Percentiles rank a stretch among this genome's conserved stretches.
phyloP scores from a whole-genome alignment of 1,284 basidiomycete genomes.

The Vanrija sp. region DNA sequence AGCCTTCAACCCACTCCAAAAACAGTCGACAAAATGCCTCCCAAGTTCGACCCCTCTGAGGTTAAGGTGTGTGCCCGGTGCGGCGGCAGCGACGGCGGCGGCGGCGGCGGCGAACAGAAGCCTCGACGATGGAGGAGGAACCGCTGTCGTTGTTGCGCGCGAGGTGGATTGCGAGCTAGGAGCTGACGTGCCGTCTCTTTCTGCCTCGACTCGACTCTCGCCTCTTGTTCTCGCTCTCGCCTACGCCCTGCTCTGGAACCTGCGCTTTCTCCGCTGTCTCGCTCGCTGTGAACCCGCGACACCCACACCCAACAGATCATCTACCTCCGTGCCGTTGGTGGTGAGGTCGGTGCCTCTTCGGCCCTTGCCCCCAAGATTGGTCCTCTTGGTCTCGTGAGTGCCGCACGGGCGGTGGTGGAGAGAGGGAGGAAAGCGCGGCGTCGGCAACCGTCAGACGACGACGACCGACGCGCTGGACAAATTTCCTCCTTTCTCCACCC shows the following conservation, averaged over 20 bases:
- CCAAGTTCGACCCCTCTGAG: slow-evolving; percentile 51
- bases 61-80: slow-evolving; percentile 13
- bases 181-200: neutral
- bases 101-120: neutral
- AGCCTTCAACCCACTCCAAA: slow-evolving; percentile 1
- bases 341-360: slow-evolving; percentile 99
- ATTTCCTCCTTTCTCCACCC: neutral
- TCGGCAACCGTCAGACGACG: neutral
- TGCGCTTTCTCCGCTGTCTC: neutral
- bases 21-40: slow-evolving; percentile 38
- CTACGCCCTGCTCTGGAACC: neutral
- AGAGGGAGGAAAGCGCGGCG: neutral
- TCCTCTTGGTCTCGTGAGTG: slow-evolving; percentile 94
- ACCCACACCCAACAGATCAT: slow-evolving; percentile 62
- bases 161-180: neutral
- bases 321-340: slow-evolving; percentile 98
- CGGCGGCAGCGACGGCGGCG: neutral
- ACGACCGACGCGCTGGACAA: neutral
- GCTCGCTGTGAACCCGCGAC: neutral
- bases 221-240: too few species aligned
- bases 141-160: neutral
- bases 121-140: neutral
- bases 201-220: neutral
- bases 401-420: neutral
- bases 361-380: slow-evolving; percentile 99